phyloP scores from a whole-genome alignment of 164 flowering plant species.

The Umbilicus rupestris region DNA sequence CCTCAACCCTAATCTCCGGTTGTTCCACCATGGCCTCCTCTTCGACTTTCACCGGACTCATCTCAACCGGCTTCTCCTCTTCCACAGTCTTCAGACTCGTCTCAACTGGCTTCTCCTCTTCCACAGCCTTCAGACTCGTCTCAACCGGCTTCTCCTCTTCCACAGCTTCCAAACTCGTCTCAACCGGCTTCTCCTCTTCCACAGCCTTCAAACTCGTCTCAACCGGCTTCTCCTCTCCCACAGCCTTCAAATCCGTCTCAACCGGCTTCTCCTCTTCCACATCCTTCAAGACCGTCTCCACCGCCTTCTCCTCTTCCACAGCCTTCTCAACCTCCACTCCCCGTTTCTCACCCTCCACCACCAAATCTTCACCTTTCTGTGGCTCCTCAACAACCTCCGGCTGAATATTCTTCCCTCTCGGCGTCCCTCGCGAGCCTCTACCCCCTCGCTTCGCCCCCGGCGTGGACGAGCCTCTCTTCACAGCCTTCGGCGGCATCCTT shows the following conservation, averaged over 20 bases:
- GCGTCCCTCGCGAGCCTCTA: not conserved
- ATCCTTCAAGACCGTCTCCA: not conserved
- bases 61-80: not conserved
- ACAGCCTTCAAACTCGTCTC: not conserved
- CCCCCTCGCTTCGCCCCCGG: constrained; percentile 1
- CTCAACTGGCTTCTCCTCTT: not conserved
- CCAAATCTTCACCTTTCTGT: not conserved
- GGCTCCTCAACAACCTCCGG: not conserved
- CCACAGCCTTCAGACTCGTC: not conserved
- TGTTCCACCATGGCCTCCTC: not conserved
- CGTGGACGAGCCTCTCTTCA: constrained; percentile 1
- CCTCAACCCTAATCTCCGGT: not conserved
- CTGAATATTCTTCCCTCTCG: not conserved
- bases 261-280: not conserved
- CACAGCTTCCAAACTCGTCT: not conserved
- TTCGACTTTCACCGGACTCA: constrained; percentile 1
- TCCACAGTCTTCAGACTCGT: not conserved
- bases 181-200: not conserved
- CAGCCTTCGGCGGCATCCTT: constrained; percentile 4
- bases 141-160: not conserved
- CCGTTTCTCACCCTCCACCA: not conserved
- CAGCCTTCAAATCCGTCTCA: not conserved
- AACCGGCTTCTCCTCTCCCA: not conserved
- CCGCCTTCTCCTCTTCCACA: not conserved
- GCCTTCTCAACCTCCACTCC: not conserved